These are phyloP conservation scores for Suillus subluteus DNA, from an alignment of 768 basidiomycete genomes.

Conservation along the genomic window DNA sequence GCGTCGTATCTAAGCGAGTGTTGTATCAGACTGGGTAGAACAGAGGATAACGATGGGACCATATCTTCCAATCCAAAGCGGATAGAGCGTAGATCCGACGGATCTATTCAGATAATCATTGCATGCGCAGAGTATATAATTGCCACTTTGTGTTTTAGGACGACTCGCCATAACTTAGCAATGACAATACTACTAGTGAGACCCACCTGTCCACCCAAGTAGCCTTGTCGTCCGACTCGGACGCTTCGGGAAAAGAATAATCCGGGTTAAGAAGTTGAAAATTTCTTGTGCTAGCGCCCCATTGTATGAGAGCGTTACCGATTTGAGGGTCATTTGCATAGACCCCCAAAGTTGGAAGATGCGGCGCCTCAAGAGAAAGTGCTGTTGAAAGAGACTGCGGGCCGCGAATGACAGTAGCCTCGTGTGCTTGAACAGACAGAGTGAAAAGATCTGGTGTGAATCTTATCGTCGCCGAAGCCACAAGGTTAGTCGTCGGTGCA, in stretches of 20 bases:
- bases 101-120: constrained; percentile 12
- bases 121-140: constrained; percentile 5
- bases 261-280: constrained; percentile 8
- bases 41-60: constrained; percentile 24
- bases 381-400: constrained; percentile 45
- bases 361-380: constrained; percentile 36
- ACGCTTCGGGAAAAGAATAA: constrained; percentile 12
- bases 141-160: background rate
- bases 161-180: background rate
- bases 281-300: constrained; percentile 25
- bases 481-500: background rate
- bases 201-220: constrained; percentile 89
- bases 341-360: constrained; percentile 12
- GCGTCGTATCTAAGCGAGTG: constrained; percentile 69
- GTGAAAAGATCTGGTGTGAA: constrained; percentile 26
- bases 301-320: constrained; percentile 40
- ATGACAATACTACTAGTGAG: constrained; percentile 22
- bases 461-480: background rate
- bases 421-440: constrained; percentile 70
- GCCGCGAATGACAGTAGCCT: constrained; percentile 71
- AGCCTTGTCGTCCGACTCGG: constrained; percentile 27
- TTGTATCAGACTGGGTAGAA: constrained; percentile 24
- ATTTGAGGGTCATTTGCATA: constrained; percentile 15
- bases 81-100: constrained; percentile 12
- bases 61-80: constrained; percentile 13